Evolutionary conservation across 2,329 filamentous ascomycete species (phyloP).

Genomic region (Bipolaris zeicola): DNA sequence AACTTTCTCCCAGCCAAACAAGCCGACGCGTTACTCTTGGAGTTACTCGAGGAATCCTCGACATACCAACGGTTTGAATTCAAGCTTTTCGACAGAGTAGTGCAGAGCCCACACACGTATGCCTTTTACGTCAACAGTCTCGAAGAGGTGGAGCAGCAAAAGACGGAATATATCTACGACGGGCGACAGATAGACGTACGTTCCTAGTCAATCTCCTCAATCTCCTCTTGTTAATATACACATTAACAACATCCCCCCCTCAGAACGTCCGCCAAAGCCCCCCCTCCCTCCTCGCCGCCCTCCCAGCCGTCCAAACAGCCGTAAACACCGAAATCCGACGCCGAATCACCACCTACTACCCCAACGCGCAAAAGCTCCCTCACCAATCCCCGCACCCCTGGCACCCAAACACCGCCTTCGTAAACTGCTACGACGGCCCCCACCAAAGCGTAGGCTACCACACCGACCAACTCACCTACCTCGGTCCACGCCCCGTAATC

Average conservation of each 20-base stretch:
- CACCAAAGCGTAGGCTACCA: slow-evolving; percentile 89
- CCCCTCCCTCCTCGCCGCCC: slow-evolving; percentile 73
- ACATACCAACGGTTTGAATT: slow-evolving; percentile 76
- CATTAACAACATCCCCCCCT: background rate
- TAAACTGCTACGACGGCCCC: slow-evolving; percentile 89
- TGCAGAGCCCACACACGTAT: slow-evolving; percentile 82
- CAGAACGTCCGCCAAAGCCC: slow-evolving; percentile 75
- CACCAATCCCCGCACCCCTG: slow-evolving; percentile 76
- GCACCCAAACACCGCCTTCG: slow-evolving; percentile 88
- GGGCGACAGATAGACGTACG: slow-evolving; percentile 59
- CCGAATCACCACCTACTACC: slow-evolving; percentile 72
- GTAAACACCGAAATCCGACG: slow-evolving; percentile 79
- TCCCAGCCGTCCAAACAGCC: slow-evolving; percentile 69
- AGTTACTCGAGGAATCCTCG: slow-evolving; percentile 75
- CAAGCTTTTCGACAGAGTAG: slow-evolving; percentile 85
- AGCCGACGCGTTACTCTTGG: slow-evolving; percentile 74
- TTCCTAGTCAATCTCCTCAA: too few relatives aligned
- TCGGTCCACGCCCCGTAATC: slow-evolving; percentile 86
- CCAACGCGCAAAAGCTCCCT: slow-evolving; percentile 72
- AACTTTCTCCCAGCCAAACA: slow-evolving; percentile 78
- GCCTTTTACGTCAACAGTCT: slow-evolving; percentile 80
- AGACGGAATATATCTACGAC: slow-evolving; percentile 84
- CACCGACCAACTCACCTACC: slow-evolving; percentile 88
- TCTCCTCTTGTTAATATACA: too few relatives aligned
- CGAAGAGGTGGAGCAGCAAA: slow-evolving; percentile 71